These are phyloP conservation scores for Delitschia confertaspora DNA, from an alignment of 495 filamentous ascomycete species.

Conservation along the genomic window DNA sequence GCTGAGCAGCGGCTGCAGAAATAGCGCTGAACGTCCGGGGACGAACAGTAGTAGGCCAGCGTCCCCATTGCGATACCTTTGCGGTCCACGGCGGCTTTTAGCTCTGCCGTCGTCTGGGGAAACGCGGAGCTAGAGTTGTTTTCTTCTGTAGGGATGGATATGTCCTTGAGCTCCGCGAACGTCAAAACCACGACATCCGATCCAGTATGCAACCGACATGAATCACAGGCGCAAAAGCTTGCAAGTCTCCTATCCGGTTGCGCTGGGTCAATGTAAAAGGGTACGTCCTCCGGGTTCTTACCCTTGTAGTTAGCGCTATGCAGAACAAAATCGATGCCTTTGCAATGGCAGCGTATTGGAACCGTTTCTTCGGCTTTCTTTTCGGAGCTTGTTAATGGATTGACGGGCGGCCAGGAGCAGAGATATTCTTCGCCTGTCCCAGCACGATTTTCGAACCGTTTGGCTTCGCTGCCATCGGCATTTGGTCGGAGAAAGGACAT, in stretches of 20 bases:
- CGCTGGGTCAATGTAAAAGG: conserved; percentile 39
- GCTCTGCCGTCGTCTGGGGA: conserved; percentile 18
- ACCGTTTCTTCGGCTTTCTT: conserved; percentile 1
- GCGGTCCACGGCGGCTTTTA: conserved; percentile 22
- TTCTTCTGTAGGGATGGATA: conserved; percentile 35
- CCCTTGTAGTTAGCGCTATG: conserved; percentile 30
- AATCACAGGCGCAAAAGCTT: conserved; percentile 42
- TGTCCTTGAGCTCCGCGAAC: conserved; percentile 26
- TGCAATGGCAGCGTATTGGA: conserved; percentile 41
- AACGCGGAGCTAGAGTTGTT: conserved; percentile 21
- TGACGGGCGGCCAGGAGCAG: conserved; percentile 10
- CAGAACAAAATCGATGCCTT: conserved; percentile 41
- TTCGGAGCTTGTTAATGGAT: background rate
- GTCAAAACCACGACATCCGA: conserved; percentile 43
- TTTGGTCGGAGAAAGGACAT: conserved; percentile 30
- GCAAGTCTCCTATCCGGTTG: conserved; percentile 38
- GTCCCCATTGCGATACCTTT: conserved; percentile 39
- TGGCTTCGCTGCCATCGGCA: conserved; percentile 27
- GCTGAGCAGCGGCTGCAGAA: conserved; percentile 49
- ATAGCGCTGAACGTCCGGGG: conserved; percentile 40
- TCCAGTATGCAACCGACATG: conserved; percentile 43
- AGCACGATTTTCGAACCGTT: conserved; percentile 12
- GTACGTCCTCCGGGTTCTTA: conserved; percentile 28
- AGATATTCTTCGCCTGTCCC: conserved; percentile 1
- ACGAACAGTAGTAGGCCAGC: conserved; percentile 40